A percentile compares a stretch with the other conserved stretches of the same genome.
phyloP scores from a whole-genome alignment of 257 asterid genomes.

The Pogostemon cablin region DNA sequence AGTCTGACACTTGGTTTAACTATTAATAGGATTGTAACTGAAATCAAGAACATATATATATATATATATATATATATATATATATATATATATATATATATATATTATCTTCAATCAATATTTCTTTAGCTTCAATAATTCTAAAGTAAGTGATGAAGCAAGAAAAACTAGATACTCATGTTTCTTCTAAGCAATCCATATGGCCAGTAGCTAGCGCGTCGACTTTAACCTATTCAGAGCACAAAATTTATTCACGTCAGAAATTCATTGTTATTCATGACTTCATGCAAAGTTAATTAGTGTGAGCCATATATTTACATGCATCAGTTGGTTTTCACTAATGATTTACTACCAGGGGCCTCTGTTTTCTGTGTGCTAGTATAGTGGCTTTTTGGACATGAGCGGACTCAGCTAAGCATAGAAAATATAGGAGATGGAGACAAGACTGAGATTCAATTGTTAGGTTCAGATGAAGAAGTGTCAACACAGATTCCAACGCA shows the following conservation, averaged over 20 bases:
- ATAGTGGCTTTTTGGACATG: conserved; percentile 80
- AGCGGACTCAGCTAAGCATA: conserved; percentile 44
- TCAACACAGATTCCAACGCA: conserved; percentile 79
- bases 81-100: too few relatives aligned
- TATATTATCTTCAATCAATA: too few relatives aligned
- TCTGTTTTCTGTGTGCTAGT: conserved; percentile 95
- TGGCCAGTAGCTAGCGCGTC: neutral
- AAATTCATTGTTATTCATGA: neutral
- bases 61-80: too few relatives aligned
- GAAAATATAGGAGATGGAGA: conserved; percentile 48
- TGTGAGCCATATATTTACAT: conserved; percentile 33
- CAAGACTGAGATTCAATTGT: conserved; percentile 57
- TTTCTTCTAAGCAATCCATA: neutral
- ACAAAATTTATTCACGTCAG: neutral
- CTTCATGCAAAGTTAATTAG: neutral
- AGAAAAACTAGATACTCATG: neutral
- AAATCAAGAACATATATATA: neutral
- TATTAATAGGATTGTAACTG: neutral
- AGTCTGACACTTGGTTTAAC: neutral
- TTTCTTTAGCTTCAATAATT: neutral
- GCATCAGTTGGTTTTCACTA: conserved; percentile 81
- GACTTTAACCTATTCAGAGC: neutral
- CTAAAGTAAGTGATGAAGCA: conserved; percentile 1
- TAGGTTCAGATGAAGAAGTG: conserved; percentile 75
- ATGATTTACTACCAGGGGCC: conserved; percentile 92